These are phyloP conservation scores for Exsudoporus floridanus DNA, from an alignment of 1,284 basidiomycete genomes.

Conservation along the genomic window DNA sequence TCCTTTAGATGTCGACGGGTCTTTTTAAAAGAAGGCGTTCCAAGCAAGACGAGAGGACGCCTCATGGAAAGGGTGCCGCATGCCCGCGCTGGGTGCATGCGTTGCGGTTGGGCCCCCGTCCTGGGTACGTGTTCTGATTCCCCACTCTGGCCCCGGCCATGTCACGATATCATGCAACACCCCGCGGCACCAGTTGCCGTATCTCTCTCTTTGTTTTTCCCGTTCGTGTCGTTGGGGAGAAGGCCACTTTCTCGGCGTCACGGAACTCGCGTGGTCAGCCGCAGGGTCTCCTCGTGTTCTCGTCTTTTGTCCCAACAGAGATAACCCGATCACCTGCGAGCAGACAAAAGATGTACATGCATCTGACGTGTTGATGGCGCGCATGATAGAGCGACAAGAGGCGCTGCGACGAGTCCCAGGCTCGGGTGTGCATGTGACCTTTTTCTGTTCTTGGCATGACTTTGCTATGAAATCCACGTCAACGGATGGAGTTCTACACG, in stretches of 20 bases:
- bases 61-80: conserved; percentile 33
- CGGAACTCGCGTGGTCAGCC: conserved; percentile 21
- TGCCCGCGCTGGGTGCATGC: conserved; percentile 24
- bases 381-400: background rate
- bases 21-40: conserved; percentile 22
- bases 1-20: conserved; percentile 7
- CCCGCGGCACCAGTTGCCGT: conserved; percentile 2
- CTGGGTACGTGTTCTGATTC: conserved; percentile 10
- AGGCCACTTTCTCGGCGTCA: conserved; percentile 20
- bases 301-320: conserved; percentile 5
- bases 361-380: conserved; percentile 22
- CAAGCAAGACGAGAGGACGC: conserved; percentile 18
- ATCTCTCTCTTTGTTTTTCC: background rate
- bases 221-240: background rate
- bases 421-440: background rate
- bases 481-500: conserved; percentile 18
- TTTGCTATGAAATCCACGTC: conserved; percentile 19
- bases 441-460: background rate
- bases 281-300: conserved; percentile 31
- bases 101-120: conserved; percentile 11
- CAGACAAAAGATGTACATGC: background rate
- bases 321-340: conserved; percentile 11
- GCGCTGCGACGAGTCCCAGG: background rate
- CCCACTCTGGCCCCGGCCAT: conserved; percentile 17
- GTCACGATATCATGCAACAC: conserved; percentile 1